Evolutionary conservation across 1,139 yeast genomes (phyloP), one percentile per base, ranked within the genome.

Genomic region (Yamadazyma sp.): DNA sequence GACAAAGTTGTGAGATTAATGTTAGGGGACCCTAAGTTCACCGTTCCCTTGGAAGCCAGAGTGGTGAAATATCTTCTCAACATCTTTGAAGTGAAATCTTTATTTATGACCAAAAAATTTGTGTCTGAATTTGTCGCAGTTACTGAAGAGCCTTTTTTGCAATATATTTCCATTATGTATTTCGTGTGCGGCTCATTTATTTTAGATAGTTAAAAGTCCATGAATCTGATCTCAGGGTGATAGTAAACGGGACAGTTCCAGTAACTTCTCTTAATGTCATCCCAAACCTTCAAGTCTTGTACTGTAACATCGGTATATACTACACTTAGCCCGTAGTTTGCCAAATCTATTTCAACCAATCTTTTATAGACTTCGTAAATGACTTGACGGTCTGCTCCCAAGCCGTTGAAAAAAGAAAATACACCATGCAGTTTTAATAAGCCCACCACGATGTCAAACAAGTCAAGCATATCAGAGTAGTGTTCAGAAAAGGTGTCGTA

Each of bases 401-500:
- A 71, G 0, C 97, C 97, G 53, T 90, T 90, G 70, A 90, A 90
- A 57, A 88, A 90, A 2, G 96, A 87, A 48, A 90, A 89, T 1
- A 80, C 75, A 4, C 95, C 95, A 29, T 77, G 76, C 1, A 95
- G 89, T 56, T 85, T 84, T 46, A 90, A 64, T 37, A 90, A 65
- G 0, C 96, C 96, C 12, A 89, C 95, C 3, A 87, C 73, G 17
- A 74, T 59, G 62, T 90, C 96, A 56, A 85, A 87, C 28, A 90
- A 70, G 36, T 87, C 95, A 30, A 87, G 71, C 92, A 90, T 85
- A 57, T 90, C 97, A 45, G 73, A 69, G 46, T 78, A 76, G 57
- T 87, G 95, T 57, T 90, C 97, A 42, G 95, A 85, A 59, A 86
- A 90, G 0, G 97, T 90, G 60, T 90, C 97, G 58, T 86, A 90